Percentiles rank a stretch among this genome's conserved stretches.
Conservation (phyloP, 2,329 filamentous ascomycete genomes). For the Scedosporium aurantiacum region DNA sequence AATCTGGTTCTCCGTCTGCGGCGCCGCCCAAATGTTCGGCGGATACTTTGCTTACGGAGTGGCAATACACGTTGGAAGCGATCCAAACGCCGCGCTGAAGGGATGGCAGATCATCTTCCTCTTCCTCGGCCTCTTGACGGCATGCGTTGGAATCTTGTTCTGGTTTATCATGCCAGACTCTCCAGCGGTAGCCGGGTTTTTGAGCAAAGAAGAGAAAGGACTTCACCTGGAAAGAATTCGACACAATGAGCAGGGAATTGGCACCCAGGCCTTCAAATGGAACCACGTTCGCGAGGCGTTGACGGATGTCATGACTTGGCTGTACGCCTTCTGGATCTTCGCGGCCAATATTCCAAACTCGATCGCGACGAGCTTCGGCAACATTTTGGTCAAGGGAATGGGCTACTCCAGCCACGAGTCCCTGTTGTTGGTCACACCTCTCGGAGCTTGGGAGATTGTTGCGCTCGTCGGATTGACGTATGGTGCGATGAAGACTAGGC, state of each 20-base stretch:
- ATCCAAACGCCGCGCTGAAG: conserved; percentile 39
- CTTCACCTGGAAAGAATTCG: conserved; percentile 51
- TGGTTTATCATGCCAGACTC: conserved; percentile 55
- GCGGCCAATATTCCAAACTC: conserved; percentile 65
- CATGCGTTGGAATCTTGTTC: conserved; percentile 16
- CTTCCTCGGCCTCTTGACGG: conserved; percentile 49
- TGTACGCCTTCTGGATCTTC: conserved; percentile 53
- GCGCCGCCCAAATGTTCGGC: conserved; percentile 60
- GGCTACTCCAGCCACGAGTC: conserved; percentile 56
- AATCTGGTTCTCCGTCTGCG: conserved; percentile 45
- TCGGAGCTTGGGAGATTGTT: conserved; percentile 63
- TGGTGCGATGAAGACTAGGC: conserved; percentile 56
- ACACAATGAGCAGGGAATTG: conserved; percentile 49
- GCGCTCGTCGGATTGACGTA: conserved; percentile 56
- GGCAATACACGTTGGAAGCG: conserved; percentile 24
- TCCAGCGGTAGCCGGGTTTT: conserved; percentile 62
- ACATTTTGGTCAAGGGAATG: conserved; percentile 63
- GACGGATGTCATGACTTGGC: conserved; percentile 55
- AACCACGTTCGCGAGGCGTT: conserved; percentile 40
- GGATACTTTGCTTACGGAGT: conserved; percentile 59
- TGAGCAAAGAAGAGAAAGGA: conserved; percentile 52
- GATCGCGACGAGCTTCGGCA: conserved; percentile 62
- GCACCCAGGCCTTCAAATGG: conserved; percentile 39
- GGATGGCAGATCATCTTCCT: conserved; percentile 56
- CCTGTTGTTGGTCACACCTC: conserved; percentile 63